phyloP scores from a whole-genome alignment of 2,329 filamentous ascomycete genomes.

The Ceratocystis destructans region DNA sequence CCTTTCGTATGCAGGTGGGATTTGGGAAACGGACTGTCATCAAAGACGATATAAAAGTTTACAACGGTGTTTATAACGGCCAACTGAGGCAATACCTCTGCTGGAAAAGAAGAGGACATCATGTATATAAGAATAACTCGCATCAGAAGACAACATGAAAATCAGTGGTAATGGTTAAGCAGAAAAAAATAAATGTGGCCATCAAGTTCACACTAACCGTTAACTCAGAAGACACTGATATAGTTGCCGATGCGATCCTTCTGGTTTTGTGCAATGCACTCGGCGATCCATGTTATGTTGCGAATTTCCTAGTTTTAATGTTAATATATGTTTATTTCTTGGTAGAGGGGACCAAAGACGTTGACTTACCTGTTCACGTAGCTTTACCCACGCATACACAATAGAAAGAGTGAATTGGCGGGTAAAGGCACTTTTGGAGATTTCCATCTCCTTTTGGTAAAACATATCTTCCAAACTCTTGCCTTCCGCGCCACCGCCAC shows the following conservation, averaged over 20 bases:
- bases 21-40: neutral
- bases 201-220: neutral
- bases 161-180: neutral
- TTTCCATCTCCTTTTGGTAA: constrained; percentile 99
- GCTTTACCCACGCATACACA: constrained; percentile 94
- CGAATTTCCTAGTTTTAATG: constrained; percentile 65
- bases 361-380: constrained; percentile 80
- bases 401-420: constrained; percentile 90
- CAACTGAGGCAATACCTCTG: neutral
- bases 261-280: constrained; percentile 99
- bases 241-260: constrained; percentile 98
- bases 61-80: neutral
- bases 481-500: constrained; percentile 63
- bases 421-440: constrained; percentile 89
- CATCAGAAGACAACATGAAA: neutral
- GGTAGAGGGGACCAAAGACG: neutral
- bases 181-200: neutral
- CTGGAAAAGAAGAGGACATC: neutral
- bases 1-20: no score
- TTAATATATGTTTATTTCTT: constrained; percentile 24
- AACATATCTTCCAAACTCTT: constrained; percentile 95
- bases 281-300: constrained; percentile 98
- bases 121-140: neutral
- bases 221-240: constrained; percentile 78
- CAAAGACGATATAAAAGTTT: neutral